Conservation (phyloP, 1,284 basidiomycete genomes). For the Melanopsichium pennsylvanicum region DNA sequence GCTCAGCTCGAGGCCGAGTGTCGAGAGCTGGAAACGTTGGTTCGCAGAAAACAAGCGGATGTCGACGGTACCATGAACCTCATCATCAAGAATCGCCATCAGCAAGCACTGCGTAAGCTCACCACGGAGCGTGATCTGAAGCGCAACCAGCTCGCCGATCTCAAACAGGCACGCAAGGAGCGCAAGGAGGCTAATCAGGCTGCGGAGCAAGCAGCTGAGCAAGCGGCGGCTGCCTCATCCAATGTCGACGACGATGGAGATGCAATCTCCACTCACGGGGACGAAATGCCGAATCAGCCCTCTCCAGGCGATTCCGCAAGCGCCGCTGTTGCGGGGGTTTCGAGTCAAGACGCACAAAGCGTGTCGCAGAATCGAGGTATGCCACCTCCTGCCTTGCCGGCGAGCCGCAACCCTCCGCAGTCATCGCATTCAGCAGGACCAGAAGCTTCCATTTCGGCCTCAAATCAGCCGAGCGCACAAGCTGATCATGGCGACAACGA, state of each 20-base stretch:
- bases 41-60: slow-evolving; percentile 61
- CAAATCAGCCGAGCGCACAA: background rate
- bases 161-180: slow-evolving; percentile 57
- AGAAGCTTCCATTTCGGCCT: background rate
- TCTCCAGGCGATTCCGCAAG: background rate
- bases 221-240: slow-evolving; percentile 14
- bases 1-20: slow-evolving; percentile 64
- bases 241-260: slow-evolving; percentile 20
- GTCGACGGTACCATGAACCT: slow-evolving; percentile 61
- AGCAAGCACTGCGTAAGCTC: slow-evolving; percentile 59
- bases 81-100: slow-evolving; percentile 63
- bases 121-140: slow-evolving; percentile 61
- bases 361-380: slow-evolving; percentile 19
- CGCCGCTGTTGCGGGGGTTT: background rate
- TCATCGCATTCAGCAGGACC: background rate
- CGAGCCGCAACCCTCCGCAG: slow-evolving; percentile 12
- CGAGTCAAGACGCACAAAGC: background rate
- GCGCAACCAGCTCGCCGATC: slow-evolving; percentile 56
- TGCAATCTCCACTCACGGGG: background rate
- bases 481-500: slow-evolving; percentile 34
- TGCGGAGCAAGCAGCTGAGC: slow-evolving; percentile 43
- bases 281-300: background rate
- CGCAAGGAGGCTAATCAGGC: slow-evolving; percentile 56
- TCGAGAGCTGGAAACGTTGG: slow-evolving; percentile 61
- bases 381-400: slow-evolving; percentile 35